Percentiles rank a stretch among this genome's conserved stretches.
Evolutionary conservation across 2,329 filamentous ascomycete genomes (phyloP).

Genomic region (Botrytis hyacinthi): DNA sequence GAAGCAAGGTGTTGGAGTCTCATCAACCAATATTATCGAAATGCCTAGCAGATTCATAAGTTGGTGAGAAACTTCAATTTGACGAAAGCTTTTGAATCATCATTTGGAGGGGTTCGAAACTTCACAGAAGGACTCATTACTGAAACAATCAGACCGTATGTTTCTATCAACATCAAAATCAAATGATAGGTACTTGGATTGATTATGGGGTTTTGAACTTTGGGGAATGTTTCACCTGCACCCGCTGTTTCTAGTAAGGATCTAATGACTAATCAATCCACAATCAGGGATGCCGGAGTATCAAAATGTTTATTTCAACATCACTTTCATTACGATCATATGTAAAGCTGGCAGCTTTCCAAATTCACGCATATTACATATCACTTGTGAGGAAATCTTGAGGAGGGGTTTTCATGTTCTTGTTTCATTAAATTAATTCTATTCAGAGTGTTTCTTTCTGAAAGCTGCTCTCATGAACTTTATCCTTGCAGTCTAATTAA

Average conservation of each 20-base stretch:
- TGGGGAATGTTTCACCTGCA: background rate
- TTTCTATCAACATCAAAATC: background rate
- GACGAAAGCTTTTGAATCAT: background rate
- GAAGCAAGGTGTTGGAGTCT: background rate
- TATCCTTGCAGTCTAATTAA: background rate
- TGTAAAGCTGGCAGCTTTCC: background rate
- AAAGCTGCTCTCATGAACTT: background rate
- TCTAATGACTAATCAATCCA: background rate
- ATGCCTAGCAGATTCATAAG: too few relatives aligned
- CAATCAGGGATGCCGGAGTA: background rate
- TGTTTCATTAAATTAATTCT: background rate
- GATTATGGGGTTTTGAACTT: background rate
- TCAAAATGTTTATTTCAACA: background rate
- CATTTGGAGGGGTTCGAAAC: too few relatives aligned
- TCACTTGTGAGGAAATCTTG: background rate
- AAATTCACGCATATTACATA: background rate
- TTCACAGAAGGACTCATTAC: too few relatives aligned
- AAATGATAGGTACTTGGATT: background rate
- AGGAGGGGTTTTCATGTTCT: background rate
- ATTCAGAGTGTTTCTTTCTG: background rate
- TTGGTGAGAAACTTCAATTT: background rate
- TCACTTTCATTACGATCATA: background rate
- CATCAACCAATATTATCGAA: too few relatives aligned
- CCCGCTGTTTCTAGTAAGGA: background rate
- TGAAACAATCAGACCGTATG: accelerated